These are phyloP conservation scores for Euphrasia confusa DNA, from an alignment of 257 asterid species.

Conservation along the genomic window DNA sequence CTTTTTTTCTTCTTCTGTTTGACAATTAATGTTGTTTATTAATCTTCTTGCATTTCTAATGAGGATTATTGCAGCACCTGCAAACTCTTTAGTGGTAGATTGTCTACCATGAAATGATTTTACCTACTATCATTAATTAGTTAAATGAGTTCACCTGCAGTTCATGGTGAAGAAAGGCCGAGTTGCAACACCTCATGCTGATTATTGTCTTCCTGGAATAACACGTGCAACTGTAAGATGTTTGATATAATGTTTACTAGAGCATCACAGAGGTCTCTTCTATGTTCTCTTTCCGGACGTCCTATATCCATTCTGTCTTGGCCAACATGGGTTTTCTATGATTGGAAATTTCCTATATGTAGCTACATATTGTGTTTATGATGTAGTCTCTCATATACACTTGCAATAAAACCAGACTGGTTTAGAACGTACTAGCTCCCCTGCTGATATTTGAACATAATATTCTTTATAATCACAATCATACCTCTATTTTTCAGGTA, in stretches of 20 bases:
- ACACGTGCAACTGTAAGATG: constrained; percentile 72
- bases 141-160: constrained; percentile 34
- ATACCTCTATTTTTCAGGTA: constrained; percentile 38
- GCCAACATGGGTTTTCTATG: background rate
- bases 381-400: background rate
- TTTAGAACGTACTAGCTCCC: background rate
- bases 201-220: constrained; percentile 81
- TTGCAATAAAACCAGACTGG: background rate
- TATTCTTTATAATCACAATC: constrained; percentile 8
- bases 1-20: background rate
- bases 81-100: background rate
- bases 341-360: background rate
- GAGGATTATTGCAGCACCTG: background rate
- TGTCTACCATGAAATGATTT: background rate
- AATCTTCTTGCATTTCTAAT: constrained; percentile 16
- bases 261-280: background rate
- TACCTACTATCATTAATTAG: background rate
- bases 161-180: constrained; percentile 72
- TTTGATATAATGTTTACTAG: constrained; percentile 11
- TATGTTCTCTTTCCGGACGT: too few species aligned
- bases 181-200: constrained; percentile 75
- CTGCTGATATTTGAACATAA: background rate
- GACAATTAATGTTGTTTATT: background rate
- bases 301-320: background rate
- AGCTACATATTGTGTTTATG: background rate